phyloP scores from a whole-genome alignment of 2,329 filamentous ascomycete genomes.

The Trichoderma pleuroti region DNA sequence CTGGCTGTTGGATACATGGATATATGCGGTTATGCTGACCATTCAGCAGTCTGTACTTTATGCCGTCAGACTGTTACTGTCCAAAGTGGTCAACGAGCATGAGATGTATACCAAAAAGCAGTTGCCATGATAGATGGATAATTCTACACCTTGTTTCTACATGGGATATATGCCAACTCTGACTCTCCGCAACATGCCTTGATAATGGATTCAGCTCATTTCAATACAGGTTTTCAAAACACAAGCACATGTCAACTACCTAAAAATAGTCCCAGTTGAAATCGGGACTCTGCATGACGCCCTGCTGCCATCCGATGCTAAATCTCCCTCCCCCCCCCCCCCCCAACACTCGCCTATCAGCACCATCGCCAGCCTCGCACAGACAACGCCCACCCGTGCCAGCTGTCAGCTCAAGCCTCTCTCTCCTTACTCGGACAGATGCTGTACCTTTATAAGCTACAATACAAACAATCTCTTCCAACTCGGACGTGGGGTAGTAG shows the following conservation, averaged over 20 bases:
- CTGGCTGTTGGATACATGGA: background rate
- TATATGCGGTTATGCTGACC: background rate
- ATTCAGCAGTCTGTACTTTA: background rate
- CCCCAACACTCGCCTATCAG: background rate
- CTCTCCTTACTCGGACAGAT: background rate
- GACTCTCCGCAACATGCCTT: background rate
- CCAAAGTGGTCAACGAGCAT: background rate
- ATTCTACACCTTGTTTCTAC: background rate
- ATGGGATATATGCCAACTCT: background rate
- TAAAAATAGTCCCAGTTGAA: background rate
- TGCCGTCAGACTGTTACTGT: background rate
- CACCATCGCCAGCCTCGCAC: background rate
- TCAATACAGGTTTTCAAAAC: background rate
- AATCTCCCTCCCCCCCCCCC: background rate
- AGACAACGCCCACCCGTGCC: background rate
- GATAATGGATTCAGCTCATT: background rate
- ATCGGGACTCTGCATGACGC: background rate
- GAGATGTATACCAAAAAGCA: background rate
- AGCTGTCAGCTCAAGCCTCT: background rate
- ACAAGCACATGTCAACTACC: background rate
- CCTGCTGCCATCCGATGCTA: background rate
- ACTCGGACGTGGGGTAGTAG: slow-evolving; percentile 28
- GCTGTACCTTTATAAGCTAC: slow-evolving; percentile 13
- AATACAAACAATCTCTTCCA: slow-evolving; percentile 9
- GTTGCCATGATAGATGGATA: background rate